These are phyloP conservation scores for Aspergillus heteromorphus DNA, from an alignment of 495 filamentous ascomycete species.

Conservation along the genomic window DNA sequence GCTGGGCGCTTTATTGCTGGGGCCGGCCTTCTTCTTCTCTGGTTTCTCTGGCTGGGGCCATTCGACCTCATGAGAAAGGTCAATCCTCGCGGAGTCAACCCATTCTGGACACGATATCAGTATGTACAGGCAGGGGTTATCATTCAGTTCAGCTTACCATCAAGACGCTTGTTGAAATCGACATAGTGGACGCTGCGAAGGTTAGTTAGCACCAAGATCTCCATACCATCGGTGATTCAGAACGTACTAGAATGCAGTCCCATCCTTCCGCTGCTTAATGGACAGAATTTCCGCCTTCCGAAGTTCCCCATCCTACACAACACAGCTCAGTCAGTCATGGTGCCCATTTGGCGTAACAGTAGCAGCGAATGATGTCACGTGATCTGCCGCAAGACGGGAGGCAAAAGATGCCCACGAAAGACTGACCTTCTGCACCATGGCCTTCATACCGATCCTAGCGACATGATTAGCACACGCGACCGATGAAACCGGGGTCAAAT, in stretches of 20 bases:
- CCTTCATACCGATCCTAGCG: slow-evolving; percentile 66
- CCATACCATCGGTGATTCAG: neutral
- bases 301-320: slow-evolving; percentile 66
- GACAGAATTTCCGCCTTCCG: slow-evolving; percentile 91
- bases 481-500: slow-evolving; percentile 29
- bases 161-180: slow-evolving; percentile 98
- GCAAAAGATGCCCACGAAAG: slow-evolving; percentile 34
- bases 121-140: neutral
- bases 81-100: slow-evolving; percentile 74
- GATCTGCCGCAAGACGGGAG: slow-evolving; percentile 17
- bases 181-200: slow-evolving; percentile 84
- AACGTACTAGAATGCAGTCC: slow-evolving; percentile 72
- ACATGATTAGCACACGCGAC: slow-evolving; percentile 40
- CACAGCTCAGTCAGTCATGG: slow-evolving; percentile 11
- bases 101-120: slow-evolving; percentile 60
- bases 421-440: slow-evolving; percentile 63
- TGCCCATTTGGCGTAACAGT: neutral
- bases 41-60: slow-evolving; percentile 69
- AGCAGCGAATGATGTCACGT: slow-evolving; percentile 28
- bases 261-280: slow-evolving; percentile 77
- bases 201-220: slow-evolving; percentile 16
- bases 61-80: slow-evolving; percentile 72
- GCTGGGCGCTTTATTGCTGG: slow-evolving; percentile 41
- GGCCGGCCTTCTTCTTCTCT: slow-evolving; percentile 57
- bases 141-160: slow-evolving; percentile 40